Percentiles rank a stretch among this genome's conserved stretches.
Evolutionary conservation across 306 rosid species (phyloP).

Genomic region (Acacia acuminata): DNA sequence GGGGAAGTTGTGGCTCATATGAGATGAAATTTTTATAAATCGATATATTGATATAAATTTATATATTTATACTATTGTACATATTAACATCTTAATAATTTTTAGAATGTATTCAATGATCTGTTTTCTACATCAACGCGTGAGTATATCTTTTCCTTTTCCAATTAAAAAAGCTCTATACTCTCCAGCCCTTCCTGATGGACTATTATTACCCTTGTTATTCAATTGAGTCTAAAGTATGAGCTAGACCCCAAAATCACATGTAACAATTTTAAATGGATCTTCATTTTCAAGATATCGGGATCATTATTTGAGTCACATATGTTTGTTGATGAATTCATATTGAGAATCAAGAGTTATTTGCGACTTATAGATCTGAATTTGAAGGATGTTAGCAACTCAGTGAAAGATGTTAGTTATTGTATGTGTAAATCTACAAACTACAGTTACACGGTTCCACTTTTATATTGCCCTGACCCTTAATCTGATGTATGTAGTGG

Average conservation of each 20-base stretch:
- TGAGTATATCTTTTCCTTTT: background rate
- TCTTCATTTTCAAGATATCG: background rate
- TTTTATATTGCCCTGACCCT: background rate
- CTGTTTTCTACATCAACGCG: background rate
- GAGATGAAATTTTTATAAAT: background rate
- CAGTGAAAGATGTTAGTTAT: background rate
- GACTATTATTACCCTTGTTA: background rate
- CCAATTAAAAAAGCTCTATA: background rate
- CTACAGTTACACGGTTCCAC: slow-evolving; percentile 17
- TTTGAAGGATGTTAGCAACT: slow-evolving; percentile 1
- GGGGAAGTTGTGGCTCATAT: background rate
- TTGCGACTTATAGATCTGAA: background rate
- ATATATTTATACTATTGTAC: background rate
- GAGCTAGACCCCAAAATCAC: background rate
- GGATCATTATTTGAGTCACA: background rate
- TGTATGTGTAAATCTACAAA: background rate
- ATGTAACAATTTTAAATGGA: background rate
- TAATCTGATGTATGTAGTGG: slow-evolving; percentile 57
- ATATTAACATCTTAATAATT: background rate
- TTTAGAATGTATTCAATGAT: background rate
- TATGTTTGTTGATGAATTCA: background rate
- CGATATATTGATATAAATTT: background rate
- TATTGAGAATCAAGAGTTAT: slow-evolving; percentile 13
- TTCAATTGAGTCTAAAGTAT: background rate
- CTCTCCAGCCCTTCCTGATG: background rate